Conservation (phyloP, 257 asterid genomes). For the Rubia yunnanensis region DNA sequence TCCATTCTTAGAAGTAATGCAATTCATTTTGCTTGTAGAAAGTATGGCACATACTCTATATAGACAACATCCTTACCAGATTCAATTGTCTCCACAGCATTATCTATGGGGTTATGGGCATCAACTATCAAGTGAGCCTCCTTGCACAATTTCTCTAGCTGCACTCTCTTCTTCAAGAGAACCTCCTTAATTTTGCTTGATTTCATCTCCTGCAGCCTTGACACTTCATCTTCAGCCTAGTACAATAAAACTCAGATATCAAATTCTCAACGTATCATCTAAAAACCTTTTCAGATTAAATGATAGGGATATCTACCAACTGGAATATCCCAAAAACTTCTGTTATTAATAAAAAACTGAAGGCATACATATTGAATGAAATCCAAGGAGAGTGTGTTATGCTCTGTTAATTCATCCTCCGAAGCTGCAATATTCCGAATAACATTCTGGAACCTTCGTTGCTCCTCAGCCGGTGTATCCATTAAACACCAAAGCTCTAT, state of each 20-base stretch:
- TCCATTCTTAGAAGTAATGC: not conserved
- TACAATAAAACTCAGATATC: not conserved
- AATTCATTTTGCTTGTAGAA: not conserved
- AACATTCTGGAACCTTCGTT: slow-evolving; percentile 50
- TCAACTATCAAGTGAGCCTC: slow-evolving; percentile 65
- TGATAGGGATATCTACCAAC: not conserved
- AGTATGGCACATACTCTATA: not conserved
- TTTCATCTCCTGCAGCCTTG: slow-evolving; percentile 61
- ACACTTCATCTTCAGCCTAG: slow-evolving; percentile 77
- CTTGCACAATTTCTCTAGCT: slow-evolving; percentile 61
- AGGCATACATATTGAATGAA: slow-evolving; percentile 42
- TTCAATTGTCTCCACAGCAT: slow-evolving; percentile 53
- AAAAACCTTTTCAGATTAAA: not conserved
- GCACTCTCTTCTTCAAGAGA: slow-evolving; percentile 49
- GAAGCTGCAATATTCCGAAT: slow-evolving; percentile 55
- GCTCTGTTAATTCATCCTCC: slow-evolving; percentile 61
- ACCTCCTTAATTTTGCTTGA: slow-evolving; percentile 73
- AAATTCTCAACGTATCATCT: not conserved
- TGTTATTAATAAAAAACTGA: not conserved
- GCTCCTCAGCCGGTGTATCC: slow-evolving; percentile 79
- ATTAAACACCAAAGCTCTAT: slow-evolving; percentile 84
- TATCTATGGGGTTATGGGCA: slow-evolving; percentile 30
- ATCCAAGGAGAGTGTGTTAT: slow-evolving; percentile 52
- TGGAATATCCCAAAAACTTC: not conserved
- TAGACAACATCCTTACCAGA: slow-evolving; percentile 37